Conservation (phyloP, 2,329 filamentous ascomycete species). For the Madurella mycetomatis region DNA sequence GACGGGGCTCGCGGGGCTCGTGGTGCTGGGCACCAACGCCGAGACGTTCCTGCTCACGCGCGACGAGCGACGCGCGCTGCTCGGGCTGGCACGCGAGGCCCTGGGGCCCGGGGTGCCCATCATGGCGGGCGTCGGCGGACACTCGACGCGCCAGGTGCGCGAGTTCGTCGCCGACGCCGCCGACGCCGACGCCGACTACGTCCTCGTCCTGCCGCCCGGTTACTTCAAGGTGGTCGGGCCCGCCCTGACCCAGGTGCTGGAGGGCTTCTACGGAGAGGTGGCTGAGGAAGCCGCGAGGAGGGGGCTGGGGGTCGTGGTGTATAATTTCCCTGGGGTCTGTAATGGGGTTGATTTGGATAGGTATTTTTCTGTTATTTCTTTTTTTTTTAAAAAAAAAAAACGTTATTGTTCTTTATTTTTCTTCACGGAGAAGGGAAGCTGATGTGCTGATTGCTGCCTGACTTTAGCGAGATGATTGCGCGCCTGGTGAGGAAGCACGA, state of each 20-base stretch:
- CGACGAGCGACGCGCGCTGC: conserved; percentile 39
- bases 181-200: conserved; percentile 57
- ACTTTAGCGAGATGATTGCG: conserved; percentile 51
- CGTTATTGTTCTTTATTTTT: neutral
- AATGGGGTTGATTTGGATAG: conserved; percentile 62
- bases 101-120: conserved; percentile 51
- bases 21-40: conserved; percentile 34
- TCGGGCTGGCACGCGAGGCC: conserved; percentile 51
- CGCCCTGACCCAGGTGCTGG: conserved; percentile 44
- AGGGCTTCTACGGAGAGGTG: conserved; percentile 56
- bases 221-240: conserved; percentile 63
- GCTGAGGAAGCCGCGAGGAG: conserved; percentile 51
- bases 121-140: conserved; percentile 60
- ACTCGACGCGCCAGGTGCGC: conserved; percentile 60
- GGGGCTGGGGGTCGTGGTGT: conserved; percentile 56
- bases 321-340: conserved; percentile 66
- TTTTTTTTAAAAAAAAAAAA: no score
- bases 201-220: conserved; percentile 56
- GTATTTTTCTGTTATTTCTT: neutral
- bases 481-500: conserved; percentile 44
- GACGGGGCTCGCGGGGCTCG: conserved; percentile 29
- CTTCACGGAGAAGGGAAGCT: neutral
- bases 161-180: conserved; percentile 56
- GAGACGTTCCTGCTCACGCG: conserved; percentile 34
- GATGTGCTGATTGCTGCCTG: neutral